Conservation (phyloP, 768 basidiomycete genomes). For the Mycena epipterygia region DNA sequence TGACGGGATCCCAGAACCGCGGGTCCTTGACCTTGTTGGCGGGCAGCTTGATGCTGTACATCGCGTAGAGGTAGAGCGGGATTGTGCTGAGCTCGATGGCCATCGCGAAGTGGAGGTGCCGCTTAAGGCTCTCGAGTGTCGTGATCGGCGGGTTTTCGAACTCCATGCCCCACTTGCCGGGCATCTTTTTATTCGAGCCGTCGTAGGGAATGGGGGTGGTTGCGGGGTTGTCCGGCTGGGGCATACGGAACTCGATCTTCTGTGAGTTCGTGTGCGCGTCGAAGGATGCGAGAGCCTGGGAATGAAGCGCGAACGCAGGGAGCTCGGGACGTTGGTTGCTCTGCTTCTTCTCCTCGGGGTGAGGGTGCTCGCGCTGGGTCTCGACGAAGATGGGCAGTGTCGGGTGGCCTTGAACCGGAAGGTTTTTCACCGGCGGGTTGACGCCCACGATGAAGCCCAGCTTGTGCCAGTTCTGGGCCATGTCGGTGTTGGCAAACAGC, state of each 20-base stretch:
- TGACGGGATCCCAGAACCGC: constrained; percentile 30
- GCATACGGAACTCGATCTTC: constrained; percentile 10
- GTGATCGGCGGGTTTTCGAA: neutral
- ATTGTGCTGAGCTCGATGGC: constrained; percentile 45
- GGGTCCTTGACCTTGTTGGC: constrained; percentile 25
- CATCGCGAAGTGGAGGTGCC: constrained; percentile 41
- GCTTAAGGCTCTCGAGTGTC: constrained; percentile 3
- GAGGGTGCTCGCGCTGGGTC: constrained; percentile 8
- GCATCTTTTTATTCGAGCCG: neutral
- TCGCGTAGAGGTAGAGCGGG: constrained; percentile 42
- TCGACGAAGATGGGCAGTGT: constrained; percentile 6
- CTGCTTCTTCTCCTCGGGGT: constrained; percentile 1
- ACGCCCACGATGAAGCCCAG: constrained; percentile 6
- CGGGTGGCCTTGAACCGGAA: neutral
- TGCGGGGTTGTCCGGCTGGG: constrained; percentile 1
- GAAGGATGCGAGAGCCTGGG: constrained; percentile 11
- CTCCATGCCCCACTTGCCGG: neutral
- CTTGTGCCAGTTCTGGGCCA: constrained; percentile 7
- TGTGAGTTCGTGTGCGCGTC: neutral
- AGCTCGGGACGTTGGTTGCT: neutral
- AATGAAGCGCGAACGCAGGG: neutral
- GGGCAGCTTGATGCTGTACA: constrained; percentile 41
- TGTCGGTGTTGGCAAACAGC: constrained; percentile 7
- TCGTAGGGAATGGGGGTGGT: neutral
- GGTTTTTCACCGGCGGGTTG: constrained; percentile 4